Evolutionary conservation across 371 early-diverging fungal species (phyloP), one percentile per base, ranked within the genome.

Genomic region (Apophysomyces variabilis): DNA sequence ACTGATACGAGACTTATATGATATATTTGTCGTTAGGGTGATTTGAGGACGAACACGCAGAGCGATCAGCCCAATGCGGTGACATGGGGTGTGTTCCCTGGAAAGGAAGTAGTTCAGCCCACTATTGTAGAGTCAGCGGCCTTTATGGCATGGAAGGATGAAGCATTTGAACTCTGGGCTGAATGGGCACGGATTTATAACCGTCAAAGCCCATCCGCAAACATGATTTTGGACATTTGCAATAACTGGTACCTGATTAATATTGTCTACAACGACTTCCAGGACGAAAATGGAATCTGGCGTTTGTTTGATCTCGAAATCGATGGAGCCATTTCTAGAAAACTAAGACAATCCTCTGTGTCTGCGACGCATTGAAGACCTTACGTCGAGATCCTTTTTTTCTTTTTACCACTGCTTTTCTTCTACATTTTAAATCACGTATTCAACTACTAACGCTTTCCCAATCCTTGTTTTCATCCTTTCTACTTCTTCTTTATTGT

Each of bases 81-180:
- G 13, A 97, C 99, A 5, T 98, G 99, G 99, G 99, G 99, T 65
- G 96, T 97, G 5, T 98, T 98, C 89, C 96, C 97, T 8, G 96
- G 96, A 62, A 96, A 96, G 77, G 98, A 98, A 70, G 94, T 98
- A 68, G 84, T 96, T 38, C 99, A 98, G 75, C 98, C 98, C 14
- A 98, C 99, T 12, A 88, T 98, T 69, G 97, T 97, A 32, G 99
- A 98, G 70, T 83, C 90, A 12, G 87, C 85, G 60, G 91, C 92
- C 61, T 98, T 98, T 75, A 84, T 96, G 85, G 97, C 97, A 4
- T 98, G 99, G 99, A 79, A 90, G 87, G 97, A 97, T 70, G 98
- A 98, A 84, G 99, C 98, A 0, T 97, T 93, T 75, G 95, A 92
- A 58, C 83, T 97, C 45, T 98, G 97, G 97, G 83, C 82, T 62